Conservation (phyloP, 257 asterid genomes). For the Fraxinus americana region DNA sequence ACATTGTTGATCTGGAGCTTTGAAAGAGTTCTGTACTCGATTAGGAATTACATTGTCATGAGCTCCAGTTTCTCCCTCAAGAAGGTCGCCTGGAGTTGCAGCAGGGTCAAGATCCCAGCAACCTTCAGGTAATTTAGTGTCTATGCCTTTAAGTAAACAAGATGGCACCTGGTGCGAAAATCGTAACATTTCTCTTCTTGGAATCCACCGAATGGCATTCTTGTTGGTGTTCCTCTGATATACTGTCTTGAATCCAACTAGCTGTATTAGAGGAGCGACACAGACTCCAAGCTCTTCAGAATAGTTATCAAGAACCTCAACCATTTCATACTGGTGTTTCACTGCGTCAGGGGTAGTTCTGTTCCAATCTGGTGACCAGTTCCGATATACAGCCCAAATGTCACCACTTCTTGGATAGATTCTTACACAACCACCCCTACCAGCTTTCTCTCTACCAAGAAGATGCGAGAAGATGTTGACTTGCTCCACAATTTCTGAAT, state of each 20-base stretch:
- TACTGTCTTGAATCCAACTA: slow-evolving; percentile 86
- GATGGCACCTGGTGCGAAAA: slow-evolving; percentile 98
- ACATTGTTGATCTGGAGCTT: slow-evolving; percentile 23
- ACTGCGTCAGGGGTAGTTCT: slow-evolving; percentile 70
- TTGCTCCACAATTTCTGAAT: slow-evolving; percentile 83
- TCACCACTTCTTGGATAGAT: slow-evolving; percentile 91
- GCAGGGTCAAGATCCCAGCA: slow-evolving; percentile 99
- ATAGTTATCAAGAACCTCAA: slow-evolving; percentile 86
- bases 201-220: slow-evolving; percentile 64
- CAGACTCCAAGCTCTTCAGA: slow-evolving; percentile 85
- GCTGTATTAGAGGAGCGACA: slow-evolving; percentile 68
- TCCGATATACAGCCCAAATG: slow-evolving; percentile 88
- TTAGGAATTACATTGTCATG: slow-evolving; percentile 20
- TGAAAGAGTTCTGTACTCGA: slow-evolving; percentile 23
- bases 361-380: slow-evolving; percentile 94
- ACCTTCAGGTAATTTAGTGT: slow-evolving; percentile 64
- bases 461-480: slow-evolving; percentile 94
- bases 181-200: slow-evolving; percentile 85
- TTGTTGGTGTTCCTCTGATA: slow-evolving; percentile 56
- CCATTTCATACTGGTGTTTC: slow-evolving; percentile 96
- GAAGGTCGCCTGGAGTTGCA: slow-evolving; percentile 90
- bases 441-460: slow-evolving; percentile 80
- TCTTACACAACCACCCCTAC: slow-evolving; percentile 93
- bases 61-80: slow-evolving; percentile 42
- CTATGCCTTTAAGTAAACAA: slow-evolving; percentile 63